Base-by-base conservation (phyloP, 768 basidiomycete genomes). In the Suillus americanus region DNA sequence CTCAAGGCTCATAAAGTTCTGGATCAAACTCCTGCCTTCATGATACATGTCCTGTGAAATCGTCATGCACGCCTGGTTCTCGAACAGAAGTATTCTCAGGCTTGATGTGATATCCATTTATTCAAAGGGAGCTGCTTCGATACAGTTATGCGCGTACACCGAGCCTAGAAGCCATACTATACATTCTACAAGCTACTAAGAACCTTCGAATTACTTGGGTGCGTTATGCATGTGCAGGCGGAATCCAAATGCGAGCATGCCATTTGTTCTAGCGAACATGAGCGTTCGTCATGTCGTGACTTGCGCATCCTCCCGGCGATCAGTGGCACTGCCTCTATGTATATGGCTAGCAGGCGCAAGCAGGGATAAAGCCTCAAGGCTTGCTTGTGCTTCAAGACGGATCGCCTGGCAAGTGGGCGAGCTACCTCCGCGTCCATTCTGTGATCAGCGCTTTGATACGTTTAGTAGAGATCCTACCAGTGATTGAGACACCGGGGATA, bases 171-270 rank as follows among this genome's bases (percentile, higher is more conserved):
- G 20, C 33, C 9, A 40, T 40, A 25, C 23, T n/a, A 4, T n/a
- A 35, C 13, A 14, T 8, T n/a, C 1, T 25, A 25, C 25, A 38
- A 57, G 23, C 23, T 1, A 13, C 55, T 10, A 38, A 40, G 56
- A 38, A 57, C n/a, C 8, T 28, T 40, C 16, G 37, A 57, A 59
- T 59, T 41, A 59, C 57, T 41, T 59, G 28, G 40, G 57, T 40
- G 57, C 6, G 57, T 41, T 59, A 41, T 41, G 10, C 40, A 41
- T 41, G 40, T 20, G 57, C 25, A 30, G 37, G 57, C 25, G 40
- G 28, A 40, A 59, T 20, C 18, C 18, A 30, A 10, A 41, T 37
- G 18, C 9, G 56, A 40, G 8, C 57, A 41, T 28, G 16, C 16
- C 16, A 16, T 18, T 28, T 6, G 37, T 16, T 20, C 40, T 1